Conservation (phyloP, 139 green algal species). For the Chlorella sorokiniana region DNA sequence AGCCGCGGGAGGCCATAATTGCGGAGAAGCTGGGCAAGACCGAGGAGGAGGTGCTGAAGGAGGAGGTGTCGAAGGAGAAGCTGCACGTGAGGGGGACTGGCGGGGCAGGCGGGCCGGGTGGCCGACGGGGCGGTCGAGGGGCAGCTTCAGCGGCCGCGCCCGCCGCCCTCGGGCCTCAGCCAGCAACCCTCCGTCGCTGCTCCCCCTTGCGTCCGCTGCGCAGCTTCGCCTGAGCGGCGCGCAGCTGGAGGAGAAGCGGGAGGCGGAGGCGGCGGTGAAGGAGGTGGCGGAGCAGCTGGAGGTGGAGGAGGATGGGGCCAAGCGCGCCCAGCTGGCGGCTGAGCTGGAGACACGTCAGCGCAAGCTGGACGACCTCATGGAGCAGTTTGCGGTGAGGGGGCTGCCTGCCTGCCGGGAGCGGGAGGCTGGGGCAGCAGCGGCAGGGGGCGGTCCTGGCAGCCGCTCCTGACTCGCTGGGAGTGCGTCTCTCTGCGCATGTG, state of each 20-base stretch:
- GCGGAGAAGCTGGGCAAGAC: conserved; percentile 64
- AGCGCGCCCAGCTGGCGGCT: conserved; percentile 40
- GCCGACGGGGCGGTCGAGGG: too few species aligned
- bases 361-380: conserved; percentile 46
- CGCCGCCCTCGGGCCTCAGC: too few species aligned
- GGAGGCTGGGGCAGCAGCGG: too few species aligned
- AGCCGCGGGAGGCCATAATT: conserved; percentile 73
- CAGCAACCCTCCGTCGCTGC: background rate
- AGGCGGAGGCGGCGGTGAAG: conserved; percentile 43
- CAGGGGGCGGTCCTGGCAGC: too few species aligned
- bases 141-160: too few species aligned
- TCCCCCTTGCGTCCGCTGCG: conserved; percentile 56
- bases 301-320: conserved; percentile 48
- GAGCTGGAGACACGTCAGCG: conserved; percentile 45
- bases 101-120: background rate
- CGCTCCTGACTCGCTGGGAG: too few species aligned
- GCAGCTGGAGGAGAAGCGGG: conserved; percentile 66
- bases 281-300: conserved; percentile 52
- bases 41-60: conserved; percentile 76
- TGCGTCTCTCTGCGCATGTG: too few species aligned
- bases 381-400: conserved; percentile 35
- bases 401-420: too few species aligned
- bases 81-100: conserved; percentile 49
- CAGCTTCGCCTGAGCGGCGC: conserved; percentile 67
- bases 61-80: conserved; percentile 70